Evolutionary conservation across 192 early-diverging fungal species (phyloP).

Genomic region (Backusella circina): DNA sequence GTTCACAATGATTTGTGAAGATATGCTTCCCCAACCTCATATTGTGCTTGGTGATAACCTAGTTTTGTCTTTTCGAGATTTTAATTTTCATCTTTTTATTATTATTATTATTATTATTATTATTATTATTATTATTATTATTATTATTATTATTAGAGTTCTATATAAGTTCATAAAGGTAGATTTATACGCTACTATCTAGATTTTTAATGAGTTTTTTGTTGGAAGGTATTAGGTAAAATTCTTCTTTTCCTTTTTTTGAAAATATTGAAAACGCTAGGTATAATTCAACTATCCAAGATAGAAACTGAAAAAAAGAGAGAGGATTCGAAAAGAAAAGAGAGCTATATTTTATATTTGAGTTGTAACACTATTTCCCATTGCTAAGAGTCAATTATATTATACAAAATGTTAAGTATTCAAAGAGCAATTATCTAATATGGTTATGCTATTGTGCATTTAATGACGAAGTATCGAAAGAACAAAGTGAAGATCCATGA

Average conservation of each 20-base stretch:
- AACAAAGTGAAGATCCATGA: too few species aligned
- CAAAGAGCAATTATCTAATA: too few species aligned
- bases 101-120: too few species aligned
- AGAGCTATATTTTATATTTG: background rate
- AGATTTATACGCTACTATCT: background rate
- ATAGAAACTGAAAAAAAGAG: background rate
- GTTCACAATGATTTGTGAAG: background rate
- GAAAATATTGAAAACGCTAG: background rate
- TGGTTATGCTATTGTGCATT: too few species aligned
- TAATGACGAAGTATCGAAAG: too few species aligned
- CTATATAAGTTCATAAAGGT: background rate
- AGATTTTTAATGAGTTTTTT: background rate
- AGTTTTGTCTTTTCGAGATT: background rate
- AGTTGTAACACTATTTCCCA: background rate
- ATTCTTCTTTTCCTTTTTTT: background rate
- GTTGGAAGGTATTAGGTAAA: background rate
- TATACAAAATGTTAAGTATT: too few species aligned
- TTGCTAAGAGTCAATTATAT: too few species aligned
- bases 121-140: too few species aligned
- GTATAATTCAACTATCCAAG: background rate
- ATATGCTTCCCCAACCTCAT: background rate
- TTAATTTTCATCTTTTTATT: background rate
- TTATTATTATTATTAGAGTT: background rate
- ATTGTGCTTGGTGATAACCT: background rate
- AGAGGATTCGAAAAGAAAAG: background rate